Evolutionary conservation across 2,329 filamentous ascomycete genomes (phyloP).

Genomic region (Ophiostoma angusticollis): DNA sequence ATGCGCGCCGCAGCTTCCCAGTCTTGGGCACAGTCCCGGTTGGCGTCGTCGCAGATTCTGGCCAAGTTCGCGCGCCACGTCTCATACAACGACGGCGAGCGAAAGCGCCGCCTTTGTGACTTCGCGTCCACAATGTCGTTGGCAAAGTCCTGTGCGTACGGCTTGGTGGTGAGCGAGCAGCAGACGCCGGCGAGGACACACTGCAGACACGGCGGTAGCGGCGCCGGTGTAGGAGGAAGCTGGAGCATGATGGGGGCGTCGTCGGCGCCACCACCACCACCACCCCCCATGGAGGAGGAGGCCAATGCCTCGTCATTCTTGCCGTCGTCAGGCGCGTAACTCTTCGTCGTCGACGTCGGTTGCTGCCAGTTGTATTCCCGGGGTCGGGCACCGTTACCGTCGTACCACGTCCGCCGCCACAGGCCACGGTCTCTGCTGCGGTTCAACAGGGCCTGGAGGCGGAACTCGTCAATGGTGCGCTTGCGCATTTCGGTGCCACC

Average conservation of each 20-base stretch:
- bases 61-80: neutral
- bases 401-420: conserved; percentile 5
- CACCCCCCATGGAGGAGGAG: no score
- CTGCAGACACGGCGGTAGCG: conserved; percentile 13
- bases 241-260: neutral
- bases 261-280: no score
- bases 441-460: neutral
- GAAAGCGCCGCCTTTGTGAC: neutral
- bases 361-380: neutral
- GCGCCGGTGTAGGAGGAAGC: conserved; percentile 6
- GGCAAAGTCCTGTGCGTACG: conserved; percentile 5
- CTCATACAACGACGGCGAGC: neutral
- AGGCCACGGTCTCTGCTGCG: neutral
- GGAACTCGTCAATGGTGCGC: neutral
- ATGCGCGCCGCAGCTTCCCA: neutral
- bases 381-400: no score
- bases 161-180: conserved; percentile 12
- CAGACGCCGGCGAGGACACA: conserved; percentile 9
- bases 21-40: neutral
- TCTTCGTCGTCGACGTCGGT: no score
- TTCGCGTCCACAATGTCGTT: conserved; percentile 5
- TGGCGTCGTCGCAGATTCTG: neutral
- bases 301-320: no score
- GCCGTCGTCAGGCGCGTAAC: no score
- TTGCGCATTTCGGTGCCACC: neutral